These are phyloP conservation scores for Acanthochlamys bracteata DNA, from an alignment of 106 monocot genomes.

Conservation along the genomic window DNA sequence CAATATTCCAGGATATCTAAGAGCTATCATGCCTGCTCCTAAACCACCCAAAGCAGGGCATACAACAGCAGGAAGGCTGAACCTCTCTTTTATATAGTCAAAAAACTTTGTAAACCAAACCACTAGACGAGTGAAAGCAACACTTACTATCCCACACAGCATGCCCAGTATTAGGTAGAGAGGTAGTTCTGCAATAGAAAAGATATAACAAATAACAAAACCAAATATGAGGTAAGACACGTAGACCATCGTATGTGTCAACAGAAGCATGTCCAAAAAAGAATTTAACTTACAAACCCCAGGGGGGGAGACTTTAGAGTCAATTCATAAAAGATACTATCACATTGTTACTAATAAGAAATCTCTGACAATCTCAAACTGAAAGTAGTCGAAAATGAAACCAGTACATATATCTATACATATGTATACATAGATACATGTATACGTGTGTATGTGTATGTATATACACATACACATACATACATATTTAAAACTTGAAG, in stretches of 20 bases:
- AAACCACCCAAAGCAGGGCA: conserved; percentile 96
- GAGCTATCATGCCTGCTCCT: conserved; percentile 94
- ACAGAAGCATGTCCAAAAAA: too few species aligned
- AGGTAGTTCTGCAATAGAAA: conserved; percentile 72
- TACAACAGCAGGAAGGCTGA: conserved; percentile 77
- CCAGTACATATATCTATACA: too few species aligned
- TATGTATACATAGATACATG: too few species aligned
- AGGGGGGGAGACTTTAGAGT: too few species aligned
- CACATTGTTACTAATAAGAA: too few species aligned
- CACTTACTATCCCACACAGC: conserved; percentile 96
- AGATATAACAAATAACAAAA: conserved; percentile 1
- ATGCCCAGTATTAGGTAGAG: conserved; percentile 95
- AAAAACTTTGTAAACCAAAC: conserved; percentile 85
- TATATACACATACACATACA: too few species aligned
- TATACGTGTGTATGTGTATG: too few species aligned
- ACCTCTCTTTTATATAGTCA: conserved; percentile 72
- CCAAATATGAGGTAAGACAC: neutral
- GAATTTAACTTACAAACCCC: too few species aligned
- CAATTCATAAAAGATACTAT: too few species aligned
- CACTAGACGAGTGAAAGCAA: conserved; percentile 75
- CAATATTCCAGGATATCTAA: conserved; percentile 90
- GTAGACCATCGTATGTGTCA: neutral
- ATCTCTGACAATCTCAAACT: too few species aligned
- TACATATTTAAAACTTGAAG: too few species aligned
- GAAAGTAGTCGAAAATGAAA: too few species aligned